phyloP scores from a whole-genome alignment of 441 rosid species.

The Gossypium schwendimanii region DNA sequence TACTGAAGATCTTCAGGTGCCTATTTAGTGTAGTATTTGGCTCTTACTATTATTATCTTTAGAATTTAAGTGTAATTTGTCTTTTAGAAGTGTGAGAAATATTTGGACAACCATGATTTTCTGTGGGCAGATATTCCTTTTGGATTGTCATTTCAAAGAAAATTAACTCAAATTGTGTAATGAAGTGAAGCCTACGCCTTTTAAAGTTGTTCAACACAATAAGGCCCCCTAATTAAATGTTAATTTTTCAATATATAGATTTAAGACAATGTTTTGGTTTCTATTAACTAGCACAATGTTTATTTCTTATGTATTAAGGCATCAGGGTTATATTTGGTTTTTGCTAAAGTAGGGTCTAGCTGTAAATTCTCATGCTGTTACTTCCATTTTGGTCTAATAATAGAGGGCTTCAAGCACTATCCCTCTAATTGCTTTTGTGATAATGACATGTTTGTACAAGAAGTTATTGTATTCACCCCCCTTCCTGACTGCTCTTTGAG shows the following conservation, averaged over 20 bases:
- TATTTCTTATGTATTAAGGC: neutral
- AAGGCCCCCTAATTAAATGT: neutral
- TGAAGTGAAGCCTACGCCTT: neutral
- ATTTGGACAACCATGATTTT: slow-evolving; percentile 26
- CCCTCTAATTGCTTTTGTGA: neutral
- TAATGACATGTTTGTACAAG: neutral
- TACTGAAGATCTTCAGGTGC: slow-evolving; percentile 46
- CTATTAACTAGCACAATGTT: slow-evolving; percentile 1
- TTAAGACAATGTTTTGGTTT: neutral
- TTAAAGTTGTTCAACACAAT: neutral
- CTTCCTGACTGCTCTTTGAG: neutral
- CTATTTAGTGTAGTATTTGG: slow-evolving; percentile 16
- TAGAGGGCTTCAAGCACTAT: neutral
- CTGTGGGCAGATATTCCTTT: neutral
- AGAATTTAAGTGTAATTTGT: neutral
- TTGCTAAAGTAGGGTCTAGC: neutral
- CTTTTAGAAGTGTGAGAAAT: slow-evolving; percentile 19
- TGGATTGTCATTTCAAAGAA: neutral
- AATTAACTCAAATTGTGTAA: neutral
- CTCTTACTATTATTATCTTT: neutral
- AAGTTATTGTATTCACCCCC: neutral
- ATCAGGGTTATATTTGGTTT: neutral
- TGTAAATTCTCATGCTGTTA: neutral
- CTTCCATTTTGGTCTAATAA: neutral
- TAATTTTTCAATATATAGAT: neutral